These are phyloP conservation scores for Plenodomus tracheiphilus DNA, from an alignment of 2,329 filamentous ascomycete species.

Conservation along the genomic window DNA sequence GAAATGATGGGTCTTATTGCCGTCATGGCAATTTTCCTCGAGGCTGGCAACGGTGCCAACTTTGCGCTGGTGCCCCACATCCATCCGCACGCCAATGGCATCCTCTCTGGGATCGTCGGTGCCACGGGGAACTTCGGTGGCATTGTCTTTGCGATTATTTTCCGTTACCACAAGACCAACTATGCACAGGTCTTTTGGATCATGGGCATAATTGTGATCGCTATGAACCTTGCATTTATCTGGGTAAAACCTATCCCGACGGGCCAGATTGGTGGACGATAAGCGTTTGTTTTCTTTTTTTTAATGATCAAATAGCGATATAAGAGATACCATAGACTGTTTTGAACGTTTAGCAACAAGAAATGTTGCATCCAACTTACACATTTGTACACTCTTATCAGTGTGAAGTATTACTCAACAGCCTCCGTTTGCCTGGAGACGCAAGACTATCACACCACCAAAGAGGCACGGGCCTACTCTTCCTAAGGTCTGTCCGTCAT, in stretches of 20 bases:
- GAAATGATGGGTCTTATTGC: constrained; percentile 78
- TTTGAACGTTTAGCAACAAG: too few species aligned
- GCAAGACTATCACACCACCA: not conserved
- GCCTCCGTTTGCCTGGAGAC: too few species aligned
- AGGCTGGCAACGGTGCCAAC: constrained; percentile 83
- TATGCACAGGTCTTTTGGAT: constrained; percentile 79
- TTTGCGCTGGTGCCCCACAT: constrained; percentile 88
- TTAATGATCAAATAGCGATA: not conserved
- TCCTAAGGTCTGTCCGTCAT: too few species aligned
- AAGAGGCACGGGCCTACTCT: too few species aligned
- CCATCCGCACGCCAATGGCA: constrained; percentile 79
- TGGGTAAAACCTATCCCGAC: constrained; percentile 65
- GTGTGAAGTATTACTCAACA: too few species aligned
- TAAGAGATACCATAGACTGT: not conserved
- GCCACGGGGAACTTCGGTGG: constrained; percentile 84
- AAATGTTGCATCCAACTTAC: constrained; percentile 1
- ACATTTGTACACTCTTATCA: constrained; percentile 1
- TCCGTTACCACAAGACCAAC: constrained; percentile 70
- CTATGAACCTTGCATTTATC: constrained; percentile 65
- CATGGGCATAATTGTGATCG: constrained; percentile 76
- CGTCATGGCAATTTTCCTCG: constrained; percentile 78
- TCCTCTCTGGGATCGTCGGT: constrained; percentile 76
- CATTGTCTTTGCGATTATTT: constrained; percentile 80
- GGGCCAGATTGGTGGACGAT: constrained; percentile 55
- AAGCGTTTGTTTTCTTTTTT: constrained; percentile 1